Conservation (phyloP, 192 early-diverging fungal species). For the Coemansia sp. region DNA sequence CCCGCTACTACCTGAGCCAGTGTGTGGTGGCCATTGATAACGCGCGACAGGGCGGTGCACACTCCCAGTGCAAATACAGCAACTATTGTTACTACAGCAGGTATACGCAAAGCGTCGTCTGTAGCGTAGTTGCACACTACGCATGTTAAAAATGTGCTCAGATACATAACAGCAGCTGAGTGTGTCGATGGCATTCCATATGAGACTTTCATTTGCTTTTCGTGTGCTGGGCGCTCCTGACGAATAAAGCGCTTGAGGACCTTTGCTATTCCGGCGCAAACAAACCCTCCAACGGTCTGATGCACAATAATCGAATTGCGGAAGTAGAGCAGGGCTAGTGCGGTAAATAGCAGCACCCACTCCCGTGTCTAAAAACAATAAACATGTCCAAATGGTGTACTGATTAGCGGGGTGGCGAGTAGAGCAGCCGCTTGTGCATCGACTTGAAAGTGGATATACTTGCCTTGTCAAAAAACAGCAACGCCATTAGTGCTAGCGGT, state of each 20-base stretch:
- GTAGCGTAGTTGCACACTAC: not conserved
- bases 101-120: not conserved
- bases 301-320: conserved; percentile 21
- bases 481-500: not conserved
- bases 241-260: conserved; percentile 30
- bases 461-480: conserved; percentile 29
- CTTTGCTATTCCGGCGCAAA: conserved; percentile 26
- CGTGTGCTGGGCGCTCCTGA: conserved; percentile 25
- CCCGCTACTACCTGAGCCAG: conserved; percentile 38
- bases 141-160: conserved; percentile 13
- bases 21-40: conserved; percentile 36
- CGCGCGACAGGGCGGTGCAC: conserved; percentile 35
- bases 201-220: conserved; percentile 1
- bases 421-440: not conserved
- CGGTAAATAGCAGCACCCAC: conserved; percentile 13
- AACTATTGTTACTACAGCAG: not conserved
- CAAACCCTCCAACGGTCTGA: conserved; percentile 13
- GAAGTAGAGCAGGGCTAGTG: conserved; percentile 27
- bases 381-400: not conserved
- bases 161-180: conserved; percentile 32
- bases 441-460: not conserved
- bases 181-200: conserved; percentile 52
- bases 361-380: conserved; percentile 31
- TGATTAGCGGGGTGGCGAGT: not conserved
- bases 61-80: not conserved